These are phyloP conservation scores for Gracilaria domingensis DNA, from an alignment of 23 red algal genomes.

Conservation along the genomic window DNA sequence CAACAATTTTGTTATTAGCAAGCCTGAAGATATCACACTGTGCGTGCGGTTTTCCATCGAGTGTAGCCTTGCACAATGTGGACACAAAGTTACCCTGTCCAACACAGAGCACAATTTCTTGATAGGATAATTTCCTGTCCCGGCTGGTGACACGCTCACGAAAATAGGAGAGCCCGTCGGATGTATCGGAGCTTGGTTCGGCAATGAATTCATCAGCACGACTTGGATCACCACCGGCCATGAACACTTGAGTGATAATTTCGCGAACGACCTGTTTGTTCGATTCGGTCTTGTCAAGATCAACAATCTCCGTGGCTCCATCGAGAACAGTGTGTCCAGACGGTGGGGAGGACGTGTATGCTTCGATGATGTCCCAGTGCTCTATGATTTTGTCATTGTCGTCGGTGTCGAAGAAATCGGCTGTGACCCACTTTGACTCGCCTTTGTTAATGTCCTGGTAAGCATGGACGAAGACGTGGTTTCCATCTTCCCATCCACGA, in stretches of 20 bases:
- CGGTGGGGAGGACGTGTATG: background rate
- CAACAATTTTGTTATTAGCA: background rate
- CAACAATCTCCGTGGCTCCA: slow-evolving; percentile 1
- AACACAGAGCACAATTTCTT: background rate
- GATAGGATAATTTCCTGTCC: background rate
- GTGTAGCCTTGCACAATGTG: background rate
- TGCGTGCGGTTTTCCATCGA: background rate
- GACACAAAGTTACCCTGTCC: slow-evolving; percentile 17
- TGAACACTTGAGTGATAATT: background rate
- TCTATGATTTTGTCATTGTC: slow-evolving; percentile 27
- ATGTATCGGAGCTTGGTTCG: background rate
- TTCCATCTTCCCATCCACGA: slow-evolving; percentile 15
- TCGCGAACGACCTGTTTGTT: background rate
- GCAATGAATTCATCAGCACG: slow-evolving; percentile 11
- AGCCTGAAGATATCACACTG: slow-evolving; percentile 8
- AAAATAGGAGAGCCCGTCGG: background rate
- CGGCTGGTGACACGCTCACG: background rate
- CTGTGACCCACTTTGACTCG: slow-evolving; percentile 16
- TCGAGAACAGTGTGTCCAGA: slow-evolving; percentile 12
- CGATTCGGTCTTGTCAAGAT: background rate
- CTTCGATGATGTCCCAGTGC: slow-evolving; percentile 24
- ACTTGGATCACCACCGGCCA: background rate
- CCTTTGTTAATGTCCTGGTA: slow-evolving; percentile 14
- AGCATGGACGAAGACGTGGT: slow-evolving; percentile 16
- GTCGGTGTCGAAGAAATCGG: slow-evolving; percentile 50